Percentiles rank a stretch among this genome's conserved stretches.
Conservation (phyloP, 352 stramenopile genomes). For the Phytophthora ohioensis region DNA sequence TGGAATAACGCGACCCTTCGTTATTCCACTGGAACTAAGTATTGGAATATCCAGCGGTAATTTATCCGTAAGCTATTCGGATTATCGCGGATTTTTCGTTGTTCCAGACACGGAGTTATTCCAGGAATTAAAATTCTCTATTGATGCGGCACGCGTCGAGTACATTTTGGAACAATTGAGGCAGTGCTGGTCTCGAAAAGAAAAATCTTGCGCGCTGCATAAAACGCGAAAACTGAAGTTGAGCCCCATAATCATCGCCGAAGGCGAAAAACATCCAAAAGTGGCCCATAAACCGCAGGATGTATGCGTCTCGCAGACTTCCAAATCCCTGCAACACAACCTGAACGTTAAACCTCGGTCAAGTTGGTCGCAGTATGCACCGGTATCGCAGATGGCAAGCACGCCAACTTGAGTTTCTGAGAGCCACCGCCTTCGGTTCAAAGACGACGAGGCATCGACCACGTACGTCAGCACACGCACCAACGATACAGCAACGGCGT, state of each 20-base stretch:
- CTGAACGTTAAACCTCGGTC: neutral
- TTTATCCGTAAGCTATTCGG: no score
- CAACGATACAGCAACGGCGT: conserved; percentile 13
- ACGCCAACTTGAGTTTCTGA: conserved; percentile 32
- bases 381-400: conserved; percentile 26
- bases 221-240: conserved; percentile 40
- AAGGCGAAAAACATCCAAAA: neutral
- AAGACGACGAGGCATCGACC: conserved; percentile 23
- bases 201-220: conserved; percentile 27
- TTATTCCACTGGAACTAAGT: no score
- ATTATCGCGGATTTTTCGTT: no score
- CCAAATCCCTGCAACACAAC: neutral
- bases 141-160: no score
- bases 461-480: conserved; percentile 1
- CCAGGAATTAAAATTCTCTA: no score
- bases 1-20: no score
- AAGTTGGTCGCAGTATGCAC: neutral
- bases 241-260: conserved; percentile 18
- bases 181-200: conserved; percentile 10
- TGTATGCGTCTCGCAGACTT: neutral
- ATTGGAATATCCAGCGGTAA: no score
- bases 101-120: no score
- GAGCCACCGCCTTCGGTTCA: conserved; percentile 14
- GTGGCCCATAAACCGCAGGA: neutral
- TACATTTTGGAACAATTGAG: no score